Evolutionary conservation across 2,329 filamentous ascomycete genomes (phyloP), one percentile per base, ranked within the genome.

Genomic region (Didymella lethalis): DNA sequence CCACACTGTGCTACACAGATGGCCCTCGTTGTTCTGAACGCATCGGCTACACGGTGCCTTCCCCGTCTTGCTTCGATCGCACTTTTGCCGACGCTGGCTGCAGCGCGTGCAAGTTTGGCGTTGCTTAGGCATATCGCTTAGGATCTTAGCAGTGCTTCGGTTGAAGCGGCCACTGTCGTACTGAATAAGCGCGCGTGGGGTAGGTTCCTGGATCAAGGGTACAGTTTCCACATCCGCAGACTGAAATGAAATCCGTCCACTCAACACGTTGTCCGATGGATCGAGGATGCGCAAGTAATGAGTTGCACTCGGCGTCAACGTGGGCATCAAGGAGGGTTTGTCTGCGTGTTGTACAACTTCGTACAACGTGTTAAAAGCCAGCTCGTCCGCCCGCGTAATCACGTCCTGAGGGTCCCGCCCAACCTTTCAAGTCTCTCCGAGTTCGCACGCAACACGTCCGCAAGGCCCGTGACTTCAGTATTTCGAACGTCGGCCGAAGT

Each of bases 1-100:
- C 73, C 73, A 76, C 57, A 71, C 64, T 10, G 68, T 72, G 23
- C 70, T 74, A 64, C 73, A 76, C 10, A 75, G 60, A 45, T 75
- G 69, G 12, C 62, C 62, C 59, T 75, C 72, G 29, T 70, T 70
- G 50, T 76, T 73, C 34, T 68, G 67, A 2, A 74, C 58, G 44
- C 73, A 76, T 52, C 73, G 62, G 23, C 54, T 63, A 44, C 66
- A 68, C 7, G 66, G 66, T 7, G 59, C 46, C 53, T 72, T 73
- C 10, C 72, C 66, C 4, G 56, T 54, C 50, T 54, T 59, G 41
- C 31, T 59, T 20, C 56, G 51, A 60, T 76, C 72, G 48, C 73
- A 76, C 59, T 73, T 74, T 45, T 75, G 72, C 25, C 72, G 63
- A 26, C 71, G 59, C 44, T 68, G 66, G 28, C 64, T 67, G 48